Evolutionary conservation across 352 stramenopile species (phyloP).

Genomic region (Phytophthora pisi): DNA sequence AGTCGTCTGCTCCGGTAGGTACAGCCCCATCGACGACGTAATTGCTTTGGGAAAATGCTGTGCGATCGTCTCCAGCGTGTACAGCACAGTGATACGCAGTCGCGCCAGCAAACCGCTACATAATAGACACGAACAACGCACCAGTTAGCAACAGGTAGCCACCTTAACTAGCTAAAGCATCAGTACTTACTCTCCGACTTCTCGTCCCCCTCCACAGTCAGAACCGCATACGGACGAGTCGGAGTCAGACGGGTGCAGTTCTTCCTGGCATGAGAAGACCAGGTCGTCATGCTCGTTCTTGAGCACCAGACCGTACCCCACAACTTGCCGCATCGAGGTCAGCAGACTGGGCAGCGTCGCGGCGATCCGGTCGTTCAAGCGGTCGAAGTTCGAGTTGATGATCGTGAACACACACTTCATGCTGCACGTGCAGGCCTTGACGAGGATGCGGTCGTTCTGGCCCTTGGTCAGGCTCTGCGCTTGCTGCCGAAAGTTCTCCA

Average conservation of each 20-base stretch:
- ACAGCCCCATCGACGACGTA: constrained; percentile 79
- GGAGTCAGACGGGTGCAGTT: constrained; percentile 66
- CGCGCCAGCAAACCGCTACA: constrained; percentile 69
- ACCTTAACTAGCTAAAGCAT: background rate
- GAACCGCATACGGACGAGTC: constrained; percentile 80
- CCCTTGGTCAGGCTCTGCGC: constrained; percentile 63
- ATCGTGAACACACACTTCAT: constrained; percentile 90
- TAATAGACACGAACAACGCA: constrained; percentile 1
- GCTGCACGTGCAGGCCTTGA: constrained; percentile 85
- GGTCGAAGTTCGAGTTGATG: constrained; percentile 70
- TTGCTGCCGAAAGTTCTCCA: constrained; percentile 88
- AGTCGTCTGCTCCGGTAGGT: constrained; percentile 81
- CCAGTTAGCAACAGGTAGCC: background rate
- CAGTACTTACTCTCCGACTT: constrained; percentile 57
- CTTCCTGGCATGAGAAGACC: constrained; percentile 60
- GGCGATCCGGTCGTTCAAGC: constrained; percentile 62
- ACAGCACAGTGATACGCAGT: constrained; percentile 75
- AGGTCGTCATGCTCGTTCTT: constrained; percentile 58
- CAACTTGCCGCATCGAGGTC: constrained; percentile 80
- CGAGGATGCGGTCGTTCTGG: constrained; percentile 76
- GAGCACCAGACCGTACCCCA: constrained; percentile 70
- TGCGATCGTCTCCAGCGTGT: constrained; percentile 72
- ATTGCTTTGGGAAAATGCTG: constrained; percentile 72
- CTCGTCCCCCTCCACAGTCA: constrained; percentile 43
- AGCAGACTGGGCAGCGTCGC: constrained; percentile 64